Evolutionary conservation across 768 basidiomycete genomes (phyloP).

Genomic region (Pulveroboletus sp.): DNA sequence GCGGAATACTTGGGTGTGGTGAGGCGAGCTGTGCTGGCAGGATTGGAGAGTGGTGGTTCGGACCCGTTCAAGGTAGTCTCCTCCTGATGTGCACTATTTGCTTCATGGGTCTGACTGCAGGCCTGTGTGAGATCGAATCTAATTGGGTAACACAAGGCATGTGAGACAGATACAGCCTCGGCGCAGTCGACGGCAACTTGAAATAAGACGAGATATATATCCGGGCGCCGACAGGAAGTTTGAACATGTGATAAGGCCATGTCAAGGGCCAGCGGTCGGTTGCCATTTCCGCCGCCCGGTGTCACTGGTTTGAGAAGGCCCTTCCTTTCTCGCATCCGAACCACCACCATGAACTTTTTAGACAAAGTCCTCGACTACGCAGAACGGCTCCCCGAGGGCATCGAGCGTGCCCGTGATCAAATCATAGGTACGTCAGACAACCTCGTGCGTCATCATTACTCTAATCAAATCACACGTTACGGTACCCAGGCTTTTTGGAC

Average conservation of each 20-base stretch:
- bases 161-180: background rate
- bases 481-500: conserved; percentile 30
- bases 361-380: conserved; percentile 36
- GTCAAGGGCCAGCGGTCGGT: too few relatives aligned
- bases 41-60: conserved; percentile 71
- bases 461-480: conserved; percentile 2
- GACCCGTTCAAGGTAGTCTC: conserved; percentile 62
- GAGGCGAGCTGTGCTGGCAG: conserved; percentile 65
- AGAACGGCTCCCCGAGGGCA: conserved; percentile 36
- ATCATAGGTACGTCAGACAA: conserved; percentile 30
- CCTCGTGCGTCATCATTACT: background rate
- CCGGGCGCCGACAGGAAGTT: background rate
- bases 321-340: background rate
- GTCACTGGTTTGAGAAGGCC: too few relatives aligned
- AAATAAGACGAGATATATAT: background rate
- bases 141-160: background rate
- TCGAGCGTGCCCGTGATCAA: conserved; percentile 35
- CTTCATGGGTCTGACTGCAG: conserved; percentile 1
- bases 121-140: background rate
- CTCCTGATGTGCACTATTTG: conserved; percentile 12
- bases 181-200: too few relatives aligned
- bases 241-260: background rate
- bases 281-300: too few relatives aligned
- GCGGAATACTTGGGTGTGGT: conserved; percentile 75
- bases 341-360: conserved; percentile 39